Evolutionary conservation across 208 protist genomes (phyloP).

Genomic region (Leishmania gerbilli): DNA sequence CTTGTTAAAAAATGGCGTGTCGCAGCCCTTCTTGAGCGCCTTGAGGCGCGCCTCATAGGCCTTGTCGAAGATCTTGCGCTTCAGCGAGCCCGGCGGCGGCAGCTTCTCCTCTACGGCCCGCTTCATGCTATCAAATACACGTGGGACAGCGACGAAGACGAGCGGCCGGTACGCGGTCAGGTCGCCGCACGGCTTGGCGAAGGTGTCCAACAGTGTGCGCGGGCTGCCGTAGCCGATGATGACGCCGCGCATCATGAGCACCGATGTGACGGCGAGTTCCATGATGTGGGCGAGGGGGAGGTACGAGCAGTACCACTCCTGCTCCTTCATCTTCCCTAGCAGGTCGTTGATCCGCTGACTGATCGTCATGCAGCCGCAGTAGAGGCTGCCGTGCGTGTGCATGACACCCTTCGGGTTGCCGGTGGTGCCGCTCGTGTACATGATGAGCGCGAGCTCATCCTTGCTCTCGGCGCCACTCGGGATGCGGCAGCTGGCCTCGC

Average conservation of each 20-base stretch:
- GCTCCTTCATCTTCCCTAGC: constrained; percentile 44
- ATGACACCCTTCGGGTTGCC: constrained; percentile 90
- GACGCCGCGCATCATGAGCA: constrained; percentile 68
- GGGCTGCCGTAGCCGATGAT: constrained; percentile 80
- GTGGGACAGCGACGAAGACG: constrained; percentile 81
- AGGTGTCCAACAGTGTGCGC: constrained; percentile 67
- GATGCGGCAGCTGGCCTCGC: constrained; percentile 27
- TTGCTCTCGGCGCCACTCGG: constrained; percentile 33
- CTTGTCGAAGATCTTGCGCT: constrained; percentile 72
- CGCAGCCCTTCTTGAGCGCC: constrained; percentile 67
- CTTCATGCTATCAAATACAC: constrained; percentile 88
- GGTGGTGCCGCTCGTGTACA: constrained; percentile 93
- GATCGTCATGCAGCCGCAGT: constrained; percentile 53
- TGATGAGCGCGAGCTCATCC: constrained; percentile 75
- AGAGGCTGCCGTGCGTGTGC: constrained; percentile 80
- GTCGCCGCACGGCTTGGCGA: constrained; percentile 83
- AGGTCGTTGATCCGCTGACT: constrained; percentile 48
- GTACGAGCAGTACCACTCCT: constrained; percentile 89
- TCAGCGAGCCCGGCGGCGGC: constrained; percentile 49
- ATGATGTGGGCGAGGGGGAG: constrained; percentile 94
- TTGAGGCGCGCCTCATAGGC: constrained; percentile 61
- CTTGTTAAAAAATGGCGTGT: constrained; percentile 84
- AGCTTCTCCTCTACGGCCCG: constrained; percentile 75
- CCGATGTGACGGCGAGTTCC: constrained; percentile 71
- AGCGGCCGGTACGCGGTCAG: constrained; percentile 73